phyloP scores from a whole-genome alignment of 306 rosid species.

The Delonix regia region DNA sequence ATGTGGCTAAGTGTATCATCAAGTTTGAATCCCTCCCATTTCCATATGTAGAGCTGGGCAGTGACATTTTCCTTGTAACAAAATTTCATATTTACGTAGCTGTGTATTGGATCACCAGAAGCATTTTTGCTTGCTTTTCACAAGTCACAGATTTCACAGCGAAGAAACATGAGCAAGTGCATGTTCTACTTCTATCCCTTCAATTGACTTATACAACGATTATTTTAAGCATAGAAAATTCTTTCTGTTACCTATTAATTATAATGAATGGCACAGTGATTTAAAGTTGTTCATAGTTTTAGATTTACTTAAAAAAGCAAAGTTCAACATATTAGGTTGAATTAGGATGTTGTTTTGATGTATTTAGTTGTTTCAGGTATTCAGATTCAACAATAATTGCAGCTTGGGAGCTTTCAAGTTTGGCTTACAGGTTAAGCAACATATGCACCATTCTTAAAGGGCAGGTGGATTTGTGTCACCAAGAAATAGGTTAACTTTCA shows the following conservation, averaged over 20 bases:
- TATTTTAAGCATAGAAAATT: not conserved
- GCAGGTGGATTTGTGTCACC: constrained; percentile 4
- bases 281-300: not conserved
- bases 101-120: constrained; percentile 64
- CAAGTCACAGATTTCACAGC: constrained; percentile 46
- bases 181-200: constrained; percentile 62
- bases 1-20: constrained; percentile 59
- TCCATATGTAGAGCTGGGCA: constrained; percentile 39
- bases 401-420: constrained; percentile 75
- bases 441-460: constrained; percentile 54
- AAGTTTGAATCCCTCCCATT: constrained; percentile 54
- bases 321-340: not conserved
- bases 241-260: not conserved
- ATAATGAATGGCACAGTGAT: not conserved
- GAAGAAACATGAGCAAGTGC: constrained; percentile 70
- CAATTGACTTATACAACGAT: constrained; percentile 28
- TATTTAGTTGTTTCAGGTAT: constrained; percentile 41
- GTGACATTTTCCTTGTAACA: constrained; percentile 25
- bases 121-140: constrained; percentile 56
- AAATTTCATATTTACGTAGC: constrained; percentile 48
- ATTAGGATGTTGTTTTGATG: constrained; percentile 17
- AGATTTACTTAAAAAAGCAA: not conserved
- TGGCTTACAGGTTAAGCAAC: constrained; percentile 62
- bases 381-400: constrained; percentile 52
- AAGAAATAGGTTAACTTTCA: constrained; percentile 22